These are phyloP conservation scores for Apophysomyces variabilis DNA, from an alignment of 371 early-diverging fungal species.

Conservation along the genomic window DNA sequence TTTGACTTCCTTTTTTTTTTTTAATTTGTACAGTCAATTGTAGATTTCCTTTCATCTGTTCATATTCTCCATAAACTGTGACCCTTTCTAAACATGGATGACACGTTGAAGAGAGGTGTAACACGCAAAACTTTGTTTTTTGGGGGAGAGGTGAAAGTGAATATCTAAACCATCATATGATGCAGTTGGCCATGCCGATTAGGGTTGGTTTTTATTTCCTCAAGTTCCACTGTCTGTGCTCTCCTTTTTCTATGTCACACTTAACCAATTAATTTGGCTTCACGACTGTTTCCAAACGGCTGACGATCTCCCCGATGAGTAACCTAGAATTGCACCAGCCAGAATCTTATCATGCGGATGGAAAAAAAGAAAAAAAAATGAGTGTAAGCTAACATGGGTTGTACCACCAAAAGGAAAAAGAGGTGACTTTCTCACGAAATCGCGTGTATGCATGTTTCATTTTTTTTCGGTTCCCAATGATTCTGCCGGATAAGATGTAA, in stretches of 20 bases:
- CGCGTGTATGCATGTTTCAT: too few relatives aligned
- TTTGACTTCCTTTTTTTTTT: not conserved
- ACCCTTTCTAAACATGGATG: not conserved
- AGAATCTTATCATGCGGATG: too few relatives aligned
- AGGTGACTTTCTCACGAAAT: too few relatives aligned
- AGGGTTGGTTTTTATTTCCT: too few relatives aligned
- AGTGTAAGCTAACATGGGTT: too few relatives aligned
- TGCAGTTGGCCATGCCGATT: not conserved
- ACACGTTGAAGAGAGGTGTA: not conserved
- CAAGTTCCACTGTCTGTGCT: not conserved
- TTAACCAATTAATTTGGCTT: not conserved
- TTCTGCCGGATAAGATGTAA: too few relatives aligned
- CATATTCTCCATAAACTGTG: slow-evolving; percentile 4
- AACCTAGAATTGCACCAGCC: not conserved
- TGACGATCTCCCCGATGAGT: not conserved
- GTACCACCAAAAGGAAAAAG: too few relatives aligned
- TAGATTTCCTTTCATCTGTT: not conserved
- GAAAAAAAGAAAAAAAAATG: too few relatives aligned
- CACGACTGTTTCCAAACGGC: not conserved
- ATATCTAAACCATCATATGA: not conserved
- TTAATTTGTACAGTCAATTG: not conserved
- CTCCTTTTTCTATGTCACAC: not conserved
- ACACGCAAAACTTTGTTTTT: not conserved
- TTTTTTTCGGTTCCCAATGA: not conserved
- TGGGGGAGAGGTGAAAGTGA: not conserved